Base-by-base conservation (phyloP, 108 stramenopile species). In the Thalassiosira profunda region DNA sequence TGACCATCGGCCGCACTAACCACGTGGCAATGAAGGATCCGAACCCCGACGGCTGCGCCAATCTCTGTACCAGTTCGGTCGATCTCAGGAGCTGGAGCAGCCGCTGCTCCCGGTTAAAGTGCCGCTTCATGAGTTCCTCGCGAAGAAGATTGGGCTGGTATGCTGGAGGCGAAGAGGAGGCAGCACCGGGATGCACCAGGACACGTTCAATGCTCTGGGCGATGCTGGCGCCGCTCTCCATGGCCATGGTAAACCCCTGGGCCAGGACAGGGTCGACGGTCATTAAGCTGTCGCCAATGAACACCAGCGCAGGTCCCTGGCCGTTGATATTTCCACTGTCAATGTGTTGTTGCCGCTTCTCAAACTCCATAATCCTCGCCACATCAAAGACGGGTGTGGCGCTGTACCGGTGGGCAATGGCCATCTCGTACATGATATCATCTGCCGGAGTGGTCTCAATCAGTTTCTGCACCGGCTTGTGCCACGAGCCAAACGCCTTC, bases 201-300 rank as follows among this genome's bases (percentile, higher is more conserved):
- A 78, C 45, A 14, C 43, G 46, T 45, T 78, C 73, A 30, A 90
- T 41, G 10, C 80, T 75, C 8, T 56, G 44, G 5, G 72, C 80
- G 23, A 95, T 34, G 33, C 67, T 79, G 18, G 87, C 83, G 1
- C 86, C 89, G 33, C 83, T 86, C 73, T 95, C 94, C 91, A 95
- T 89, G 12, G 85, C 94, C 12, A 92, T 70, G 17, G 94, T 92
- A 58, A 92, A 88, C 2, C 94, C 94, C 54, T 95, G 94, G 1
- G 94, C 94, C 12, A 95, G 63, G 31, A 95, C 91, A 1, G 94
- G 94, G 73, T 95, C 94, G 12, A 95, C 79, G 2, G 90, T 89
- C 94, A 95, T 92, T 62, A 77, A 82, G 7, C 89, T 73, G 75
- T 95, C 94, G 12, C 94, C 94, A 38, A 86, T 57, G 62, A 92